Evolutionary conservation across 176 grass and related monocot genomes (phyloP), one percentile per base, ranked within the genome.

Genomic region (Elaeis guineensis): DNA sequence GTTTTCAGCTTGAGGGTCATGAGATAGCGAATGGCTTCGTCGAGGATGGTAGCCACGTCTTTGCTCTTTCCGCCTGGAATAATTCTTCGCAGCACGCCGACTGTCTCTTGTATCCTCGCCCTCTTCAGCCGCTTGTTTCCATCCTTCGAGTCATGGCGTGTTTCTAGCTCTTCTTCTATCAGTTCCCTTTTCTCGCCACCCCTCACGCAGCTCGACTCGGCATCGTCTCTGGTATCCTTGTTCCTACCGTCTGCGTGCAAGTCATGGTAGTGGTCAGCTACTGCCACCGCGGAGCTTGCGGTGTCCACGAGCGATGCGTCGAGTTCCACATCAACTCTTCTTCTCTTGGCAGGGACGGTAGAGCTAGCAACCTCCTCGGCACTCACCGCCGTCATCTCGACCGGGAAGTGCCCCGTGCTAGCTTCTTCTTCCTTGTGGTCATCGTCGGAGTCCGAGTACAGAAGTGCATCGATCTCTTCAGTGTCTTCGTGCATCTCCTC

Each of bases 1-100:
- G 85, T 78, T 79, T 96, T 96, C 57, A 90, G 60, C 72, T 87
- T 90, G 35, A 96, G 78, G 52, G 85, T 88, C 62, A 85, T 86
- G 69, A 96, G 62, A 72, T 96, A 96, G 74, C 69, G 74, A 51
- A 96, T 96, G 39, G 92, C 92, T 69, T 96, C 92, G n/a, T 96
- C 87, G 1, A 96, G 77, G 66, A 96, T 82, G 28, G 83, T 72
- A 2, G 83, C 82, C 15, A 87, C 80, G 30, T 90, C 92, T 65
- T 90, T 85, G 21, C 83, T 75, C 1, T 75, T 75, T 25, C 80
- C 86, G 7, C 92, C 83, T 26, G 92, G 92, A n/a, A 96, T 86
- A 7, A 96, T 90, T 24, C 75, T 83, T 64, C 87, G 69, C 50
- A 96, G 76, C 16, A 89, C 69, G 17, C 83, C 63, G 28, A 96